Percentiles rank a stretch among this genome's conserved stretches.
Evolutionary conservation across 768 basidiomycete genomes (phyloP).

Genomic region (Lactifluus echinatus): DNA sequence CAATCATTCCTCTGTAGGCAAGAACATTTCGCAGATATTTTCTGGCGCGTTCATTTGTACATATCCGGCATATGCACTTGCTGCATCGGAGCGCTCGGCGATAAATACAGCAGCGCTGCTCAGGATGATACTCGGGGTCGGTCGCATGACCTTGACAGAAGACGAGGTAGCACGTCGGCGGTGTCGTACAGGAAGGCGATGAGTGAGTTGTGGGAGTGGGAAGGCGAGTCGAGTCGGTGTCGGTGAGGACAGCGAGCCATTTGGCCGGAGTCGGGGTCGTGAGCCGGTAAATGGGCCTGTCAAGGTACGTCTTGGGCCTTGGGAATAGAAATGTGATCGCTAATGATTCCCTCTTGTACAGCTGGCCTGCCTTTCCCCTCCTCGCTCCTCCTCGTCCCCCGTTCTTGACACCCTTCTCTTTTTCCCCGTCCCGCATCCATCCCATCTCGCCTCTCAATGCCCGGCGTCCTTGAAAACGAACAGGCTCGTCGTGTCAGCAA

Average conservation of each 20-base stretch:
- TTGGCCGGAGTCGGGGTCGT: neutral
- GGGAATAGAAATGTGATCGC: conserved; percentile 18
- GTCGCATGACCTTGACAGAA: neutral
- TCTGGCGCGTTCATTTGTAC: conserved; percentile 16
- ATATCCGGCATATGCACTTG: conserved; percentile 12
- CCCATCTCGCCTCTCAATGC: neutral
- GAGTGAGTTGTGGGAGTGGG: neutral
- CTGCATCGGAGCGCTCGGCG: conserved; percentile 11
- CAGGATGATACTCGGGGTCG: neutral
- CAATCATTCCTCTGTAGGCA: conserved; percentile 8
- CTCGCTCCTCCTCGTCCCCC: neutral
- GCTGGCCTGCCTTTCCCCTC: neutral
- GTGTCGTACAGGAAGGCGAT: neutral
- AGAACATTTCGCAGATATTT: neutral
- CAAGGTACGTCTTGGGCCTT: conserved; percentile 2
- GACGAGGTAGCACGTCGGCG: neutral
- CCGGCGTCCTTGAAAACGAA: conserved; percentile 29
- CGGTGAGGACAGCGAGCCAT: neutral
- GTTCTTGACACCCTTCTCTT: neutral
- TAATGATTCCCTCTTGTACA: conserved; percentile 16
- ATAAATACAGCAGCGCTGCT: conserved; percentile 2
- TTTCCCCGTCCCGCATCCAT: neutral
- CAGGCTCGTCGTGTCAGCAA: conserved; percentile 41
- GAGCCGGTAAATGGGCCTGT: neutral
- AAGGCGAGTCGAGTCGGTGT: neutral